phyloP scores from a whole-genome alignment of 495 filamentous ascomycete genomes.

The Chaetomium cochliodes region DNA sequence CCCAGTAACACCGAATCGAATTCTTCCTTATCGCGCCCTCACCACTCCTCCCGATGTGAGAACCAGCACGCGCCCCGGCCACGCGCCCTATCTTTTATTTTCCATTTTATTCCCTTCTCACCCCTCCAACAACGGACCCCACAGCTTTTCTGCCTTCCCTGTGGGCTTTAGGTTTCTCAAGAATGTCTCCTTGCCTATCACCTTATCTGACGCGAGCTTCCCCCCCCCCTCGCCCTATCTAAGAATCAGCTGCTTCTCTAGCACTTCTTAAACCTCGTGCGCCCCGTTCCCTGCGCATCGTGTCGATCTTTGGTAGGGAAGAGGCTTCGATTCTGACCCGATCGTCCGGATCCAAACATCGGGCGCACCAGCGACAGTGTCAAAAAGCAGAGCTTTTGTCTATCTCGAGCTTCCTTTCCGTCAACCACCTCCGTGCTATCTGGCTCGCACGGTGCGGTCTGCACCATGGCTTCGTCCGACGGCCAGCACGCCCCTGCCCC shows the following conservation, averaged over 20 bases:
- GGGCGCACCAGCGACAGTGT: not conserved
- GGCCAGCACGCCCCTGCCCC: not conserved
- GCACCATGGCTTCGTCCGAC: conserved; percentile 9
- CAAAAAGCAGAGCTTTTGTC: not conserved
- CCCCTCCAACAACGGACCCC: not conserved
- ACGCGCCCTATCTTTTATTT: not conserved
- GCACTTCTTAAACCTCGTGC: not conserved
- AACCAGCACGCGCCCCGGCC: not conserved
- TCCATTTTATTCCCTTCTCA: not conserved
- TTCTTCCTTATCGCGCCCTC: conserved; percentile 8
- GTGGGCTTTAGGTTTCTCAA: not conserved
- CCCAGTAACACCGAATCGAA: conserved; percentile 11
- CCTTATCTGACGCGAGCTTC: not conserved
- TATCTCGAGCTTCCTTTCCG: too few relatives aligned
- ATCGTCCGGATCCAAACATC: conserved; percentile 3
- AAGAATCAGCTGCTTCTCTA: not conserved
- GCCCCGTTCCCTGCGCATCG: not conserved
- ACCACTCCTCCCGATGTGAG: not conserved
- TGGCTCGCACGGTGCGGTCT: not conserved
- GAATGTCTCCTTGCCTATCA: not conserved
- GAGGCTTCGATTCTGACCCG: conserved; percentile 4
- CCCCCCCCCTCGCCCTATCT: not conserved
- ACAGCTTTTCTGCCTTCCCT: not conserved
- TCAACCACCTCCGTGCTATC: too few relatives aligned
- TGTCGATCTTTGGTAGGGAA: not conserved